Percentiles rank a stretch among this genome's conserved stretches.
Conservation (phyloP, 495 filamentous ascomycete species). For the Penicillium flavigenum region DNA sequence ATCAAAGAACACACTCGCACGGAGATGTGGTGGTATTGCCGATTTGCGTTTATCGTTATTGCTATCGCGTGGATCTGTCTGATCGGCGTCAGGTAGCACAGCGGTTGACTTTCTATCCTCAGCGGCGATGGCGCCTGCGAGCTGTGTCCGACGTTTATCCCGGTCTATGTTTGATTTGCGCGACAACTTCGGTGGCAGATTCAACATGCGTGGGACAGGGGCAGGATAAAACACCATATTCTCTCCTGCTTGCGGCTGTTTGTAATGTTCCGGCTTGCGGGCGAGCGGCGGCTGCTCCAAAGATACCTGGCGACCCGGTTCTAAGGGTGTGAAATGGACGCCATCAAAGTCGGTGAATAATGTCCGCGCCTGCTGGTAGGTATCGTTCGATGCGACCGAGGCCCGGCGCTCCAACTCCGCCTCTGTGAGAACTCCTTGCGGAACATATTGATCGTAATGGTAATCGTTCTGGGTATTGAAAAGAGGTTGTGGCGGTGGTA, state of each 20-base stretch:
- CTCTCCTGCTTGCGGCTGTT: constrained; percentile 63
- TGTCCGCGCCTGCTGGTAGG: constrained; percentile 63
- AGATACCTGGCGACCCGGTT: constrained; percentile 36
- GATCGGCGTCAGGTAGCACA: constrained; percentile 34
- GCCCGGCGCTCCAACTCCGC: constrained; percentile 37
- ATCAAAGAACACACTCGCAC: constrained; percentile 90
- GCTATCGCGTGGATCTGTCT: constrained; percentile 16
- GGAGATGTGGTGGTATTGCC: constrained; percentile 78
- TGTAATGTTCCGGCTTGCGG: constrained; percentile 57
- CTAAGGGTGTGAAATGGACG: constrained; percentile 68
- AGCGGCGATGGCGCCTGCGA: constrained; percentile 50
- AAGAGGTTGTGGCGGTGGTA: constrained; percentile 29
- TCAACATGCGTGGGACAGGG: constrained; percentile 89
- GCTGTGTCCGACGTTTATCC: constrained; percentile 67
- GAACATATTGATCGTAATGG: constrained; percentile 25
- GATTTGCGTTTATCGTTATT: constrained; percentile 36
- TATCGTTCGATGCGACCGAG: constrained; percentile 63
- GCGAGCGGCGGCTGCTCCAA: constrained; percentile 44
- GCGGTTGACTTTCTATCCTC: constrained; percentile 48
- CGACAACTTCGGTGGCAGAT: constrained; percentile 84
- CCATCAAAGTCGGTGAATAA: constrained; percentile 94
- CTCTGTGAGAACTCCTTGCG: constrained; percentile 17
- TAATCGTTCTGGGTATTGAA: constrained; percentile 24
- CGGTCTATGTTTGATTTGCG: constrained; percentile 63
- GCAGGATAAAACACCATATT: constrained; percentile 94